A percentile compares a stretch with the other conserved stretches of the same genome.
Conservation (phyloP, 331 rosid species). For the Phaseolus coccineus region DNA sequence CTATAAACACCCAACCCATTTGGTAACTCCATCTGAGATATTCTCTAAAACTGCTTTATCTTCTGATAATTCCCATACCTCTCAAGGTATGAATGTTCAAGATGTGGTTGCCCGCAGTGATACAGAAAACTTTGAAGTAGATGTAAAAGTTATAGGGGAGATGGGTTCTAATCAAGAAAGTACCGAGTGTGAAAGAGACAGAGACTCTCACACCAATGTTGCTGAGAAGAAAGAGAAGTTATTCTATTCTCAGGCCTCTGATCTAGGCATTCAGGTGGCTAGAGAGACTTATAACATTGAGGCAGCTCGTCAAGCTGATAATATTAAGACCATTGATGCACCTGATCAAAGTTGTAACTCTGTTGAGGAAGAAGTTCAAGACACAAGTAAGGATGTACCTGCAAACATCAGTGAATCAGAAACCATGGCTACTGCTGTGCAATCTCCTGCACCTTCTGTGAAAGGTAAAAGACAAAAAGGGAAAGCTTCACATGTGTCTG, state of each 20-base stretch:
- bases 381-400: slow-evolving; percentile 57
- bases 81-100: slow-evolving; percentile 67
- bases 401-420: slow-evolving; percentile 58
- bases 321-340: slow-evolving; percentile 45
- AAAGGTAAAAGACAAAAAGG: slow-evolving; percentile 82
- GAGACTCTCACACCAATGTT: slow-evolving; percentile 56
- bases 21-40: slow-evolving; percentile 95
- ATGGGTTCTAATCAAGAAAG: slow-evolving; percentile 58
- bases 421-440: slow-evolving; percentile 51
- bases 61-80: slow-evolving; percentile 60
- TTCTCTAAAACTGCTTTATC: slow-evolving; percentile 74
- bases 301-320: slow-evolving; percentile 63
- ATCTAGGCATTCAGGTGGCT: slow-evolving; percentile 94
- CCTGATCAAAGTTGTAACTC: slow-evolving; percentile 50
- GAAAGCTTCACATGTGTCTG: slow-evolving; percentile 68
- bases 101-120: slow-evolving; percentile 68
- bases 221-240: slow-evolving; percentile 74
- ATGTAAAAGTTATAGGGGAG: slow-evolving; percentile 79
- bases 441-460: slow-evolving; percentile 60
- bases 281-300: slow-evolving; percentile 71
- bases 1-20: slow-evolving; percentile 89
- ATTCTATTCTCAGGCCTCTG: slow-evolving; percentile 96
- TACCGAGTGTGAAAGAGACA: slow-evolving; percentile 58
- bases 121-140: slow-evolving; percentile 69
- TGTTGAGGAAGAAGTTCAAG: slow-evolving; percentile 68